Conservation (phyloP, 768 basidiomycete species). For the Suillus clintonianus region DNA sequence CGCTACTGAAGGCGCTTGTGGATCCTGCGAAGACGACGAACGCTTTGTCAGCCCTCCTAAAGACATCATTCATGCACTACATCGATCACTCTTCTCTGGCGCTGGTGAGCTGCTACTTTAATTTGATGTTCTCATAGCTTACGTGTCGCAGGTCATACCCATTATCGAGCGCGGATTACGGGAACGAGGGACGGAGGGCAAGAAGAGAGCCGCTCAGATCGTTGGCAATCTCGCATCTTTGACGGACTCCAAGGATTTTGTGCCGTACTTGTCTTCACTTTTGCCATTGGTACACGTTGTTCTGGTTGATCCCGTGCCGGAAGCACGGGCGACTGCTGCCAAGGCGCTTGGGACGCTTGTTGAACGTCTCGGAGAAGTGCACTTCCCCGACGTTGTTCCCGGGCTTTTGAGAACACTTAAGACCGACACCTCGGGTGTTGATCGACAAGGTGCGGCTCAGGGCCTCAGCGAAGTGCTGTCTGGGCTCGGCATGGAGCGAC, state of each 20-base stretch:
- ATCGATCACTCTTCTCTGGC: conserved; percentile 97
- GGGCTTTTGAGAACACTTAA: conserved; percentile 84
- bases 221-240: conserved; percentile 95
- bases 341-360: conserved; percentile 97
- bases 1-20: conserved; percentile 91
- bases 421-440: conserved; percentile 92
- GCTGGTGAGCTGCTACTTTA: conserved; percentile 52
- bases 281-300: conserved; percentile 91
- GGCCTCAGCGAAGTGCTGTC: conserved; percentile 94
- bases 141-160: conserved; percentile 71
- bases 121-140: not conserved
- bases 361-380: conserved; percentile 89
- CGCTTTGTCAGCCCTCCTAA: conserved; percentile 83
- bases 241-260: conserved; percentile 89
- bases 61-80: conserved; percentile 96
- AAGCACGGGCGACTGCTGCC: conserved; percentile 95
- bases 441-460: conserved; percentile 97
- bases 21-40: conserved; percentile 90
- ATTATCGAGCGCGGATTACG: conserved; percentile 92
- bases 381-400: conserved; percentile 97
- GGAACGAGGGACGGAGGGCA: conserved; percentile 91
- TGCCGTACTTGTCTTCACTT: conserved; percentile 88
- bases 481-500: conserved; percentile 95
- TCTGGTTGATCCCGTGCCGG: conserved; percentile 95
- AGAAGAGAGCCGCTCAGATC: conserved; percentile 95